These are phyloP conservation scores for Bolboschoenus planiculmis DNA, from an alignment of 176 grass and related monocot genomes.

Conservation along the genomic window DNA sequence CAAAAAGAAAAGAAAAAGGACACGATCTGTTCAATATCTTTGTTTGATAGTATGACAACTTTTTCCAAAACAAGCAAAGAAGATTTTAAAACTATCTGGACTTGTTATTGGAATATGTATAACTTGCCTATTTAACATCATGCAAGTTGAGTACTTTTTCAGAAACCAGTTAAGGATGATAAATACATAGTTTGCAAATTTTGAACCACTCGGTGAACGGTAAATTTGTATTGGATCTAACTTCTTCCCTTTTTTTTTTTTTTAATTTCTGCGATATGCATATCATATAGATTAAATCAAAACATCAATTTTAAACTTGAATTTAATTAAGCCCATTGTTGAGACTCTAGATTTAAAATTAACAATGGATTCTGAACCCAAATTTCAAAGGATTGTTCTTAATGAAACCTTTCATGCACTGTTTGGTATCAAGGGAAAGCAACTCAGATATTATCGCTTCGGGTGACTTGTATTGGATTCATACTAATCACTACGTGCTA, in stretches of 20 bases:
- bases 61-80: neutral
- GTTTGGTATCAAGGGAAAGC: neutral
- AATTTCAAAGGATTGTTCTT: neutral
- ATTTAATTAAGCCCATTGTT: neutral
- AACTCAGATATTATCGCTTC: neutral
- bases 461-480: neutral
- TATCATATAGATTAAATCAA: neutral
- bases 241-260: too few relatives aligned
- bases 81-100: neutral
- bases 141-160: neutral
- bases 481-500: neutral
- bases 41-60: neutral
- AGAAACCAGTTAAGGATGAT: neutral
- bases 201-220: neutral
- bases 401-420: neutral
- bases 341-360: neutral
- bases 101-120: neutral
- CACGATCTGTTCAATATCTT: neutral
- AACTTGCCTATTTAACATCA: neutral
- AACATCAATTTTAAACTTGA: neutral
- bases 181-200: neutral
- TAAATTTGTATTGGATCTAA: neutral
- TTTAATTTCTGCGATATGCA: neutral
- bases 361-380: neutral
- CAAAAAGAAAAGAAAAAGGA: neutral